phyloP scores from a whole-genome alignment of 805 yeast species.

The Lachancea waltii region DNA sequence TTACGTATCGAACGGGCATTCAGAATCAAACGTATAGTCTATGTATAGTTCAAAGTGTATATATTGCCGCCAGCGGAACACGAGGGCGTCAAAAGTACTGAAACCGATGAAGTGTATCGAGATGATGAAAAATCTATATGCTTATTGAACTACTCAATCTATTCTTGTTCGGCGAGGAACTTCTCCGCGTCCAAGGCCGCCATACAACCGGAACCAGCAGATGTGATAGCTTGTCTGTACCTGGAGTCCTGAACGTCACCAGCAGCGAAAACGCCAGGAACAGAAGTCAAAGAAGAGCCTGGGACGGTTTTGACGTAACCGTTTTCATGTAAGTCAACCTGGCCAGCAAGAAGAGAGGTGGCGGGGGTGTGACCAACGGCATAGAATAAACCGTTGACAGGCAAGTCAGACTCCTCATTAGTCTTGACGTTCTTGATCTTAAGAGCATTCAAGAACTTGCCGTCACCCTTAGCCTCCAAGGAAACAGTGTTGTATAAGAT shows the following conservation, averaged over 20 bases:
- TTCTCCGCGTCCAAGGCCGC: conserved; percentile 95
- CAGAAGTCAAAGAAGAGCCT: conserved; percentile 80
- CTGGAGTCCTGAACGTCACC: conserved; percentile 97
- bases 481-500: conserved; percentile 81
- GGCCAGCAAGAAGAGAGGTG: conserved; percentile 69
- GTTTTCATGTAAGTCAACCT: conserved; percentile 74
- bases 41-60: too few species aligned
- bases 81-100: too few species aligned
- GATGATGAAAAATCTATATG: background rate
- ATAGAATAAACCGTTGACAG: conserved; percentile 88
- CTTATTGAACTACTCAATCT: conserved; percentile 7
- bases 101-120: background rate
- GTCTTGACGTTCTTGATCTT: conserved; percentile 66
- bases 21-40: too few species aligned
- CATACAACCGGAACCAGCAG: conserved; percentile 99
- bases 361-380: conserved; percentile 98
- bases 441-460: conserved; percentile 65
- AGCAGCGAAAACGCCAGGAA: conserved; percentile 93
- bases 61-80: too few species aligned
- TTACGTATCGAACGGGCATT: too few species aligned
- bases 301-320: conserved; percentile 89
- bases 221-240: conserved; percentile 97
- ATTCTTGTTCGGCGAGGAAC: conserved; percentile 57
- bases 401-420: conserved; percentile 58
- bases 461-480: conserved; percentile 88